Evolutionary conservation across 768 basidiomycete species (phyloP), one percentile per base, ranked within the genome.

Genomic region (Coprinopsis sp.): DNA sequence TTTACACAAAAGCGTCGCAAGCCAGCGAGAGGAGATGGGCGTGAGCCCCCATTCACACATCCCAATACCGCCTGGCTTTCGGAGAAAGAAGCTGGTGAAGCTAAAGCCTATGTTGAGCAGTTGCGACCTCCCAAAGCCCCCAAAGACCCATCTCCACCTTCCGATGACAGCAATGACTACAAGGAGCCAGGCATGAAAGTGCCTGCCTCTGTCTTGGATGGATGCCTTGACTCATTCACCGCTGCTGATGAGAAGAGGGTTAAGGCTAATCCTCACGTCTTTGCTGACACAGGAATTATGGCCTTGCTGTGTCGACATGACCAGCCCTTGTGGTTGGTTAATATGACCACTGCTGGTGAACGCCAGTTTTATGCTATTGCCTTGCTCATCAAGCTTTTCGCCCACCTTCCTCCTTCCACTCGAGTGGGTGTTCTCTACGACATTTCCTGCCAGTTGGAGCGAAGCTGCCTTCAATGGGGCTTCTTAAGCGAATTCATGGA

Each of bases 281-380:
- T 60, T 33, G 51, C 55, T 30, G 65, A 68, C 36, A 70, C 60
- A 0, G 67, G 62, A 0, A 48, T 71, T 4, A 70, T 71, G 68
- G 66, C 58, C 0, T 50, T 71, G 0, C 53, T 71, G 0, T 73
- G 71, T 48, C 46, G 56, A 1, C 69, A 70, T 51, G 65, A 71
- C 41, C 51, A 57, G 3, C 58, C 63, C 0, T 33, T 71, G 0
- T 69, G 60, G 51, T 45, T 71, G 4, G 64, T 58, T 19, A 71
- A 73, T 40, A 68, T 73, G 50, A 58, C 58, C 33, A 51, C 60
- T 8, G 51, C 65, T 16, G 65, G 68, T 5, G 61, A 69, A 51
- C 42, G 64, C 41, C 63, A 69, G 49, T 54, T 65, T 36, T 67
- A 64, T 51, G 34, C 51, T 1, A 37, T 69, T 3, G 52, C 61